Percentiles rank a stretch among this genome's conserved stretches.
Evolutionary conservation across 164 flowering plant species (phyloP).

Genomic region (Malania oleifera): DNA sequence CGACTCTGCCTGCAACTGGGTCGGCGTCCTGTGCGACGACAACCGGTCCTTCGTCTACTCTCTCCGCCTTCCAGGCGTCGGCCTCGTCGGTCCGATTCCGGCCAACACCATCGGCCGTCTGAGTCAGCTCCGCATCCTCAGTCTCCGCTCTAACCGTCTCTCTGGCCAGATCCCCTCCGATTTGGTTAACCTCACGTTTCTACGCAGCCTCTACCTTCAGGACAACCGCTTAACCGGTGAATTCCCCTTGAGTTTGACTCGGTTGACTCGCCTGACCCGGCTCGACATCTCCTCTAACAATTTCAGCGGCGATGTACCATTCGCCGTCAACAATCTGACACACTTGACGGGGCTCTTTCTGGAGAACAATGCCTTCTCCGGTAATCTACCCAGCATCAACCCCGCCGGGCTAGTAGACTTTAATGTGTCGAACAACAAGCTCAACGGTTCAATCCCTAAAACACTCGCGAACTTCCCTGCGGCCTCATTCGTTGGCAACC

Average conservation of each 20-base stretch:
- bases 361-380: slow-evolving; percentile 64
- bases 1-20: slow-evolving; percentile 68
- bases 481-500: slow-evolving; percentile 60
- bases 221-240: slow-evolving; percentile 59
- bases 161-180: slow-evolving; percentile 69
- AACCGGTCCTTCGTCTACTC: slow-evolving; percentile 30
- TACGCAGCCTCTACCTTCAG: slow-evolving; percentile 66
- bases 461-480: slow-evolving; percentile 37
- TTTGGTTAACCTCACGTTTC: slow-evolving; percentile 44
- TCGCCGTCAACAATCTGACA: slow-evolving; percentile 56
- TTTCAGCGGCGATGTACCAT: slow-evolving; percentile 67
- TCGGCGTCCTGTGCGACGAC: slow-evolving; percentile 63
- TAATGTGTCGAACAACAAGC: slow-evolving; percentile 57
- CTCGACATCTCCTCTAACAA: slow-evolving; percentile 65
- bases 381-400: slow-evolving; percentile 54
- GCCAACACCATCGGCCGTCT: slow-evolving; percentile 50
- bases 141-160: slow-evolving; percentile 73
- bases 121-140: slow-evolving; percentile 60
- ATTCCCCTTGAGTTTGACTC: slow-evolving; percentile 45
- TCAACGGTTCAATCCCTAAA: slow-evolving; percentile 73
- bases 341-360: slow-evolving; percentile 55
- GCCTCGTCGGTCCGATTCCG: slow-evolving; percentile 72
- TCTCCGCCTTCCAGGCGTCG: slow-evolving; percentile 79
- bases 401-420: slow-evolving; percentile 21
- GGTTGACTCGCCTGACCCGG: slow-evolving; percentile 39